Percentiles rank a stretch among this genome's conserved stretches.
Evolutionary conservation across 202 grass and related monocot species (phyloP).

Genomic region (Setaria viridis): DNA sequence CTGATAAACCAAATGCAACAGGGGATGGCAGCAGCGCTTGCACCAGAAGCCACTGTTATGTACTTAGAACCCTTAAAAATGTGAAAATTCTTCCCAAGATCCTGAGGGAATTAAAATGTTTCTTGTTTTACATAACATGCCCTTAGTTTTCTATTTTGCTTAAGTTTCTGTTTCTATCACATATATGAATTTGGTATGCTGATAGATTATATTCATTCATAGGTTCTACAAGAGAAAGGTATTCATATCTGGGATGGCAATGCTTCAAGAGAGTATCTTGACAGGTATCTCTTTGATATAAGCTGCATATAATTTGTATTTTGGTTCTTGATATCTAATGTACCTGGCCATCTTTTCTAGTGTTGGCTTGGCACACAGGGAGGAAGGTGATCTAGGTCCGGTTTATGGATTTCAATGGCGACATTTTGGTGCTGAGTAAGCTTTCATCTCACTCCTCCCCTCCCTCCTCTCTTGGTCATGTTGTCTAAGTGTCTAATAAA

Average conservation of each 20-base stretch:
- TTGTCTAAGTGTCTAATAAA: conserved; percentile 25
- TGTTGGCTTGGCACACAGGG: conserved; percentile 72
- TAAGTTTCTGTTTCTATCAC: not conserved
- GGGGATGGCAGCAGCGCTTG: not conserved
- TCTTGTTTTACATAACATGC: not conserved
- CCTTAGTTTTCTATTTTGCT: not conserved
- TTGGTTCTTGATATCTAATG: conserved; percentile 40
- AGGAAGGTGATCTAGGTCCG: conserved; percentile 92
- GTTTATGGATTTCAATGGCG: conserved; percentile 96
- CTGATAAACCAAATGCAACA: no score
- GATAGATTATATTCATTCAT: conserved; percentile 28
- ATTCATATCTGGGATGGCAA: conserved; percentile 97
- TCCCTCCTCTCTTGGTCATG: not conserved
- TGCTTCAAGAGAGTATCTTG: conserved; percentile 92
- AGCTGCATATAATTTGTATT: conserved; percentile 6
- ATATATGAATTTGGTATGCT: not conserved
- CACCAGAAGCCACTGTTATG: not conserved
- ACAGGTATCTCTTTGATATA: conserved; percentile 62
- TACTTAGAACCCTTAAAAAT: not conserved
- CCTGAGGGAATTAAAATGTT: not conserved
- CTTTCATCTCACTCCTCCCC: not conserved
- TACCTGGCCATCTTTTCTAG: conserved; percentile 55
- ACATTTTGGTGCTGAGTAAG: conserved; percentile 93
- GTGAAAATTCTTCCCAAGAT: not conserved
- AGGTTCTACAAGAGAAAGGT: conserved; percentile 85